A percentile compares a stretch with the other conserved stretches of the same genome.
Conservation (phyloP, 768 basidiomycete species). For the Paxillus involutus region DNA sequence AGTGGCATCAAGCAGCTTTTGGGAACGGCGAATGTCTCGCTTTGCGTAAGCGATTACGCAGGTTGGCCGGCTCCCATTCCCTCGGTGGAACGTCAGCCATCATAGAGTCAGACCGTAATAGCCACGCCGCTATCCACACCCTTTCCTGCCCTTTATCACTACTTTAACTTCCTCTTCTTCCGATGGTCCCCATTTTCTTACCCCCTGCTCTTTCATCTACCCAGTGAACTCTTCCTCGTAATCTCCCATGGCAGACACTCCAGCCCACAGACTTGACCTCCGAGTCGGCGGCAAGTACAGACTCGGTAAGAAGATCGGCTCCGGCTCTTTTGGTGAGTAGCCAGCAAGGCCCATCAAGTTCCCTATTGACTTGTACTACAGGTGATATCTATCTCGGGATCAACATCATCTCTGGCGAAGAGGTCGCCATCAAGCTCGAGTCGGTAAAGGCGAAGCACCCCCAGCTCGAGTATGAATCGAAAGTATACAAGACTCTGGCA, state of each 20-base stretch:
- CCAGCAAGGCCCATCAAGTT: background rate
- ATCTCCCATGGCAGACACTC: conserved; percentile 67
- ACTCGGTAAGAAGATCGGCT: conserved; percentile 99
- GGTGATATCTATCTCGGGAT: conserved; percentile 99
- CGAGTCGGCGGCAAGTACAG: conserved; percentile 95
- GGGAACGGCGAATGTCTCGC: background rate
- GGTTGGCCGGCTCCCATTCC: conserved; percentile 1
- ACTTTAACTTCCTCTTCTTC: conserved; percentile 15
- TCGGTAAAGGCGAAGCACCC: conserved; percentile 99
- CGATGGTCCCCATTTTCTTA: conserved; percentile 15
- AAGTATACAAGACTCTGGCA: conserved; percentile 96
- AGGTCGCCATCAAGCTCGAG: conserved; percentile 99
- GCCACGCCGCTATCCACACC: conserved; percentile 31
- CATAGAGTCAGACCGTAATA: conserved; percentile 33
- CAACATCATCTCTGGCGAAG: conserved; percentile 99
- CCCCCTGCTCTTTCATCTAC: conserved; percentile 7
- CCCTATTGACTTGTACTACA: conserved; percentile 30
- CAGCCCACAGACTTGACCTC: conserved; percentile 75
- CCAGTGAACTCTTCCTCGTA: conserved; percentile 12
- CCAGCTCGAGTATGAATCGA: conserved; percentile 98
- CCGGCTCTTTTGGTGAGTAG: conserved; percentile 90
- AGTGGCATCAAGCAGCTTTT: conserved; percentile 5
- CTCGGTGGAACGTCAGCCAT: conserved; percentile 33
- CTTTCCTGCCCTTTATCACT: conserved; percentile 26
- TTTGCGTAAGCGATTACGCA: conserved; percentile 1